Evolutionary conservation across 768 basidiomycete species (phyloP).

Genomic region (Lactifluus hygrophoroides): DNA sequence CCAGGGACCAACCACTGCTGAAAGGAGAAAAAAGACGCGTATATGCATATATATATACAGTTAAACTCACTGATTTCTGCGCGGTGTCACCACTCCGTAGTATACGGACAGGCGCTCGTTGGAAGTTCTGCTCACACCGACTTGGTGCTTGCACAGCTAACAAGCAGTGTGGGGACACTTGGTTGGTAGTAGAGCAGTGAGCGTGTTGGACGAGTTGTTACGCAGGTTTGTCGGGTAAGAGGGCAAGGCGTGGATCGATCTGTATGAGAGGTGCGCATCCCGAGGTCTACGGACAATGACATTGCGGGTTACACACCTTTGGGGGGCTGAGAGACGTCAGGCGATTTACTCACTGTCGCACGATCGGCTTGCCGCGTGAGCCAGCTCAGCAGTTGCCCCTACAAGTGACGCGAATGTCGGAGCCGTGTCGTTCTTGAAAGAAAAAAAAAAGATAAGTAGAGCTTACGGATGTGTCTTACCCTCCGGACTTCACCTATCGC

Average conservation of each 20-base stretch:
- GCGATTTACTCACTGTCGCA: conserved; percentile 9
- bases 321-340: conserved; percentile 13
- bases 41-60: conserved; percentile 2
- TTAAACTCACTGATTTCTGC: background rate
- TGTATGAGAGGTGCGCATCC: conserved; percentile 6
- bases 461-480: conserved; percentile 18
- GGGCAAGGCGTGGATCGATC: background rate
- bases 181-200: background rate
- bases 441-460: conserved; percentile 9
- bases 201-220: background rate
- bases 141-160: background rate
- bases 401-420: conserved; percentile 16
- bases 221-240: background rate
- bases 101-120: conserved; percentile 1
- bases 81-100: conserved; percentile 6
- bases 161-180: background rate
- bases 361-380: conserved; percentile 11
- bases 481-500: conserved; percentile 15
- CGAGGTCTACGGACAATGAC: conserved; percentile 21
- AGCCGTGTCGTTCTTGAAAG: conserved; percentile 9
- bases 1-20: conserved; percentile 1
- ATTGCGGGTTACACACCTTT: conserved; percentile 5
- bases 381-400: conserved; percentile 7
- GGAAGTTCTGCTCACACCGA: background rate
- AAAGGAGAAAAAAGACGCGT: conserved; percentile 17